Base-by-base conservation (phyloP, 1,284 basidiomycete genomes). In the Singerocomus inundabilis region DNA sequence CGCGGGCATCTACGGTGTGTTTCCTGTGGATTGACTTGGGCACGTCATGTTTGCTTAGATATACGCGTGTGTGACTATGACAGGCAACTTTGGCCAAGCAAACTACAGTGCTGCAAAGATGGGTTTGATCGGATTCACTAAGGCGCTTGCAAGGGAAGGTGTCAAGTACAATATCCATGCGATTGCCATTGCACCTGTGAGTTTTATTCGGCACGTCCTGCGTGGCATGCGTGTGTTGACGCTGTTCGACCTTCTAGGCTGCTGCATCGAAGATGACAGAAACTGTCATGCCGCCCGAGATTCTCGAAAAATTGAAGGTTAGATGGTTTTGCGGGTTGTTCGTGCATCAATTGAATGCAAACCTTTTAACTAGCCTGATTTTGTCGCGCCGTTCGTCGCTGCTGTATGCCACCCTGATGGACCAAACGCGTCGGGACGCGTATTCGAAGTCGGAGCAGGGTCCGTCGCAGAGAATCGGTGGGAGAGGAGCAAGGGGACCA, bases 241-340 rank as follows among this genome's bases (percentile, higher is more conserved):
- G 25, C 9, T 32, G 16, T 24, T 37, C 25, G 29, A 31, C 18
- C n/a, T 44, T 48, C 2, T 57, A 94, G 85, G 87, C 93, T 59
- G 94, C 94, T 26, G 94, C 94, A 1, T 95, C 93, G 6, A 83
- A 85, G 28, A 96, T 98, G 91, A 95, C 93, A 4, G 93, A 87
- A 61, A 96, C 93, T 0, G 77, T 98, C 64, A 93, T 98, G 91
- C 93, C 96, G 13, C 90, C 91, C n/a, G 96, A 99, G 57, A 88
- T 98, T 81, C 84, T 99, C 55, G 88, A 85, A 44, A 88, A 93
- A 62, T 74, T 99, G 47, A 92, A 91, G 69, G 87, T 86, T 63
- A 10, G 73, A 57, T 16, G 21, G 6, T 13, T 36, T 33, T 26
- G 37, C 39, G 31, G 41, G 26, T 40, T 6, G 9, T 7, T 31